Conservation (phyloP, 352 stramenopile genomes). For the Lagenidium giganteum region DNA sequence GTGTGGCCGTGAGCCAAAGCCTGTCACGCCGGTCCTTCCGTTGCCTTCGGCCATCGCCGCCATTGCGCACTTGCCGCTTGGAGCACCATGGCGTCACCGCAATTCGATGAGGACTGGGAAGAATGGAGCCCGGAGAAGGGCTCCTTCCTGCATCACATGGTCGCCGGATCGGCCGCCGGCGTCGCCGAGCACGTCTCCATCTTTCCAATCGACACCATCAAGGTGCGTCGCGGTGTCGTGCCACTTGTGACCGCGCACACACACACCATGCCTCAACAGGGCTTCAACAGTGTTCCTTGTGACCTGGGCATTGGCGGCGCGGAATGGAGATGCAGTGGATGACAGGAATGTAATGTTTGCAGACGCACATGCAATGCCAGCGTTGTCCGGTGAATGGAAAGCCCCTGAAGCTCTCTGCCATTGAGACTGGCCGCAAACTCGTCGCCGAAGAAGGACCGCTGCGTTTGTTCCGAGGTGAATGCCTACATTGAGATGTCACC, state of each 20-base stretch:
- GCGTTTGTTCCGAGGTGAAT: constrained; percentile 89
- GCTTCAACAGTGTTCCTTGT: too few species aligned
- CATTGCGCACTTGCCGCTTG: too few species aligned
- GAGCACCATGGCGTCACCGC: too few species aligned
- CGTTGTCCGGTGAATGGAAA: constrained; percentile 65
- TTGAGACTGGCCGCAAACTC: constrained; percentile 56
- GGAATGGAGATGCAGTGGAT: too few species aligned
- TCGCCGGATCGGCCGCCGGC: constrained; percentile 93
- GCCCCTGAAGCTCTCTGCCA: constrained; percentile 45
- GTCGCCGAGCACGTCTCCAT: constrained; percentile 97
- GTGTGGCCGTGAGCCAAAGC: too few species aligned
- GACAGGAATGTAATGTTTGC: constrained; percentile 28
- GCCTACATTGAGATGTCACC: not conserved
- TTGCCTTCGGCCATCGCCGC: too few species aligned
- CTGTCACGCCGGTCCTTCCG: too few species aligned
- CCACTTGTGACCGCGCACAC: not conserved
- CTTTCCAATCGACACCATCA: constrained; percentile 93
- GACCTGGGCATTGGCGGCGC: not conserved
- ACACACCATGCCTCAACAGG: too few species aligned
- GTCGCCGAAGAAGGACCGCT: constrained; percentile 61
- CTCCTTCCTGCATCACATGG: constrained; percentile 94
- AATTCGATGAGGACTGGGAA: constrained; percentile 91
- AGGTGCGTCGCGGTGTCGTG: constrained; percentile 26
- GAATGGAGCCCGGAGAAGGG: constrained; percentile 91
- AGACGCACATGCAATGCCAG: constrained; percentile 96